Evolutionary conservation across 1,284 basidiomycete genomes (phyloP), one percentile per base, ranked within the genome.

Genomic region (Papiliotrema nemorosa): DNA sequence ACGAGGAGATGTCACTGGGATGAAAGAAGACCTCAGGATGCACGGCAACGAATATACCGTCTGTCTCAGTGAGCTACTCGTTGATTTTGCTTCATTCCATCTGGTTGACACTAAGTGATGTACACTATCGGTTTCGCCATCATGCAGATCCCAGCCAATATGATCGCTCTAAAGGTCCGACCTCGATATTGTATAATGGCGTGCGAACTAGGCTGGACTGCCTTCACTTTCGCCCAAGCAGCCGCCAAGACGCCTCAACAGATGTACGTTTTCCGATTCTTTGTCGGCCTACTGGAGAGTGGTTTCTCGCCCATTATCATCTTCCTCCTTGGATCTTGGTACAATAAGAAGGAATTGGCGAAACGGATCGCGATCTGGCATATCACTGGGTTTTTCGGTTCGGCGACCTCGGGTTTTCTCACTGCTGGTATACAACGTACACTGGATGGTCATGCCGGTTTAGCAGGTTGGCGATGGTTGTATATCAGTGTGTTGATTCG

Each of bases 21-120:
- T 65, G 55, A 50, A 56, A 41, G 61, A 61, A 37, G 61, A 66
- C 46, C 54, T 67, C 38, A 47, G 59, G 34, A 59, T 67, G 35
- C 7, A 47, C 7, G 62, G 52, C 18, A 61, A 64, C 43, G 45
- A 69, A 36, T 69, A 68, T 53, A 63, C 40, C 38, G 25, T 44
- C 50, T 43, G 52, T 16, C 47, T 22, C 33, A 37, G 14, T 36
- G 12, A 13, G 43, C 13, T 7, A 25, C n/a, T 21, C n/a, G 21
- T 25, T 10, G 14, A 18, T 22, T 33, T 35, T 5, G 18, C 39
- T 31, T 5, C 16, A 49, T 7, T 37, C 16, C 9, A 37, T 37
- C 24, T 18, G 33, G 42, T 44, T 47, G 18, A 36, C 37, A 53
- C 51, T 20, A 46, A 52, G 29, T 31, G 29, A 31, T 31, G 47